Evolutionary conservation across 2,329 filamentous ascomycete genomes (phyloP), one percentile per base, ranked within the genome.

Genomic region (Aspergillus ibericus): DNA sequence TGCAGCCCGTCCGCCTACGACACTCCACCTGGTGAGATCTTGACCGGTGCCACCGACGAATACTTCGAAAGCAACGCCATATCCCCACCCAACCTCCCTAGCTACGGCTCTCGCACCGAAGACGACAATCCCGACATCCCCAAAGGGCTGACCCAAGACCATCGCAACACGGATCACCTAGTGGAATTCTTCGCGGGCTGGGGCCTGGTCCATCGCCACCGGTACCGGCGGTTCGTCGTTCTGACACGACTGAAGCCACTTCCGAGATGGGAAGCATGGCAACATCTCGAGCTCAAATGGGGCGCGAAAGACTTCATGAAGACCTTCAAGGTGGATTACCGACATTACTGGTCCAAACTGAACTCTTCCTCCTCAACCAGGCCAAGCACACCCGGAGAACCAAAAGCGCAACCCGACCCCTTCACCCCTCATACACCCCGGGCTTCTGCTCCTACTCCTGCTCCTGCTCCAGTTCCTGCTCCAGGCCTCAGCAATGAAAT

Each of bases 181-280:
- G 66, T 72, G 5, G 74, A 78, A 54, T 71, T 73, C 29, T 77
- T 77, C 47, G 72, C 75, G 1, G 75, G 73, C 8, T 78, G 73
- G 74, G 62, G 65, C 1, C 55, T 76, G 5, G 55, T 72, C 12
- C 67, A 77, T 50, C 63, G 63, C 4, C 59, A 73, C 15, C 66
- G 66, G 7, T 73, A 73, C 50, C 68, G 74, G 7, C 68, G 67
- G 8, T 76, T 75, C 25, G 20, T 68, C 25, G 66, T 76, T 3
- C 46, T 76, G 13, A 70, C 70, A 4, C 40, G 61, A 8, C 36
- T 62, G 7, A 61, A 63, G 20, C 68, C 66, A 4, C 60, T 66
- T 10, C 54, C 54, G 9, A 63, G 69, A 40, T 75, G 73, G 72
- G 61, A 61, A 20, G 55, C 58, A 32, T 75, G 72, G 71, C 60